Conservation (phyloP, 108 stramenopile species). For the Schizochytrium sp. region DNA sequence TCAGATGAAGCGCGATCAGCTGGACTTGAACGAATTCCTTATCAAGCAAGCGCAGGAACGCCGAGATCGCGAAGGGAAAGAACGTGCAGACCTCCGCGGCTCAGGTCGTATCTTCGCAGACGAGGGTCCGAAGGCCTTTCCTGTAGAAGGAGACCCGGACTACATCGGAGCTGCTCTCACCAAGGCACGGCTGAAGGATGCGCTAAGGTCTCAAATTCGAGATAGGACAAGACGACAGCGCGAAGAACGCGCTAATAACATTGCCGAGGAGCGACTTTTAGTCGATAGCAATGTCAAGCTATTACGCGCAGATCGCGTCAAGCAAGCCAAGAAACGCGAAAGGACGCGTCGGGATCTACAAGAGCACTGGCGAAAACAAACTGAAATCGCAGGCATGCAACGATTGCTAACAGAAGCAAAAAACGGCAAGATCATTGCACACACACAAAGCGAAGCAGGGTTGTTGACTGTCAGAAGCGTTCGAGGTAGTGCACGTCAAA, state of each 20-base stretch:
- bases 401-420: conserved; percentile 12
- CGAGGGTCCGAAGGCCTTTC: background rate
- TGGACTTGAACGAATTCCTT: conserved; percentile 41
- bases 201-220: conserved; percentile 34
- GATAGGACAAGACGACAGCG: background rate
- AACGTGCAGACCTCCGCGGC: background rate
- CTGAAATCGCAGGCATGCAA: conserved; percentile 34
- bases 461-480: conserved; percentile 40
- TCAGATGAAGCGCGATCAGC: conserved; percentile 32
- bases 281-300: conserved; percentile 20
- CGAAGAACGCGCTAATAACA: conserved; percentile 9
- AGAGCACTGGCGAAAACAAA: conserved; percentile 17
- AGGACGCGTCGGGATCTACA: conserved; percentile 10
- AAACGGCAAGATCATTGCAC: conserved; percentile 43
- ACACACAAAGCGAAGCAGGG: background rate
- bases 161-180: background rate
- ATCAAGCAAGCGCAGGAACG: conserved; percentile 53
- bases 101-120: background rate
- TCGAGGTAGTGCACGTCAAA: background rate
- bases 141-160: conserved; percentile 16
- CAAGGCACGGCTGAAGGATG: conserved; percentile 32
- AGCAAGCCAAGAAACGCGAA: background rate
- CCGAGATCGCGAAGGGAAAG: background rate
- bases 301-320: background rate
- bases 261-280: conserved; percentile 47